Percentiles rank a stretch among this genome's conserved stretches.
Conservation (phyloP, 768 basidiomycete species). For the Boletellus ananas region DNA sequence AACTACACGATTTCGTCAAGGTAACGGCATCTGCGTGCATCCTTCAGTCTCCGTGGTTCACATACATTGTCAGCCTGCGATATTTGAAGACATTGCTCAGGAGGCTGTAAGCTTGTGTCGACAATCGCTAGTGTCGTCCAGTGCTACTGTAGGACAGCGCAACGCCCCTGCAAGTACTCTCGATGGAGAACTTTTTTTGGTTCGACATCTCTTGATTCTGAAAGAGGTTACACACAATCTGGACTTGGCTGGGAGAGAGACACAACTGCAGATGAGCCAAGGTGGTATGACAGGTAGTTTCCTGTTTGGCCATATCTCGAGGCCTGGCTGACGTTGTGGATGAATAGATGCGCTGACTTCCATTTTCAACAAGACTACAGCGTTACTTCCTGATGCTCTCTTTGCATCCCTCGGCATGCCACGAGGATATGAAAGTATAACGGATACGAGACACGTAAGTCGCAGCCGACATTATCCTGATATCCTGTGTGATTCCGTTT, state of each 20-base stretch:
- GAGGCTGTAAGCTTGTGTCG: conserved; percentile 84
- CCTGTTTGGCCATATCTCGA: neutral
- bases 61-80: conserved; percentile 62
- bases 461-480: neutral
- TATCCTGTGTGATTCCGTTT: neutral
- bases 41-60: neutral
- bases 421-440: conserved; percentile 55
- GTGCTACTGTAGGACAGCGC: conserved; percentile 57
- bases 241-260: conserved; percentile 53
- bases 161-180: conserved; percentile 42
- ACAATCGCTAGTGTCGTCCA: conserved; percentile 71
- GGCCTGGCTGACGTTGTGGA: conserved; percentile 2
- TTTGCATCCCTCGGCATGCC: conserved; percentile 70
- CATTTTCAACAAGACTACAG: conserved; percentile 31
- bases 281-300: conserved; percentile 58
- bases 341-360: conserved; percentile 29
- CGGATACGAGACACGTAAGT: conserved; percentile 70
- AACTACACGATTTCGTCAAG: conserved; percentile 89
- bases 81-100: conserved; percentile 95
- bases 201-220: conserved; percentile 84
- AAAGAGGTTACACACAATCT: conserved; percentile 85
- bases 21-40: conserved; percentile 38
- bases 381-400: conserved; percentile 59
- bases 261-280: conserved; percentile 40
- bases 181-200: conserved; percentile 83